These are phyloP conservation scores for Moesziomyces aphidis DNA, from an alignment of 1,284 basidiomycete genomes.

Conservation along the genomic window DNA sequence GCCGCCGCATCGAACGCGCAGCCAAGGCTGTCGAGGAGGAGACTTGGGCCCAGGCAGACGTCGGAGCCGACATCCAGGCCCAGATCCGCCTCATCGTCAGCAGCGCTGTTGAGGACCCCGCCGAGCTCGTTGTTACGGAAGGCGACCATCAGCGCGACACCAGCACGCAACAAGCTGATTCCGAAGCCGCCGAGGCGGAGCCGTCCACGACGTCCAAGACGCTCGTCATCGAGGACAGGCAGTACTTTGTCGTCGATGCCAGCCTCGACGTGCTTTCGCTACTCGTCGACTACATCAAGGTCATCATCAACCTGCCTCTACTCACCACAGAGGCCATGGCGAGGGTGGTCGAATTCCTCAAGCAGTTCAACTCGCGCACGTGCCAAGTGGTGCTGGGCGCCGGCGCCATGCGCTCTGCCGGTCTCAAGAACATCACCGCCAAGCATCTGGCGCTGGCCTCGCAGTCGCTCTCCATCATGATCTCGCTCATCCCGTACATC, in stretches of 20 bases:
- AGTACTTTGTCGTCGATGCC: slow-evolving; percentile 77
- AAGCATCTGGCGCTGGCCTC: slow-evolving; percentile 94
- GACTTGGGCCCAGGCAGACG: slow-evolving; percentile 85
- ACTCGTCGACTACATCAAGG: slow-evolving; percentile 84
- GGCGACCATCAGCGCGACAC: slow-evolving; percentile 5
- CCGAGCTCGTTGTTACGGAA: slow-evolving; percentile 69
- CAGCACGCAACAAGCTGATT: neutral
- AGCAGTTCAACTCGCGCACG: slow-evolving; percentile 90
- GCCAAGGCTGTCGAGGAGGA: slow-evolving; percentile 93
- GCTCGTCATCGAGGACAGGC: slow-evolving; percentile 80
- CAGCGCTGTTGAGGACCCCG: slow-evolving; percentile 83
- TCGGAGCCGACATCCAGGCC: slow-evolving; percentile 76
- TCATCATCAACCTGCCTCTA: slow-evolving; percentile 87
- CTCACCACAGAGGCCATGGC: slow-evolving; percentile 94
- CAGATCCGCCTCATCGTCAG: slow-evolving; percentile 81
- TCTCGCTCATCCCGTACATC: slow-evolving; percentile 94
- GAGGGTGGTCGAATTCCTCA: slow-evolving; percentile 92
- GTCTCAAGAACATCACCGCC: slow-evolving; percentile 97
- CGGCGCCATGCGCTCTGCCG: slow-evolving; percentile 96
- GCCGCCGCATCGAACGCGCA: slow-evolving; percentile 80
- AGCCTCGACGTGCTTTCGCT: slow-evolving; percentile 82
- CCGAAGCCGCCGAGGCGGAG: neutral
- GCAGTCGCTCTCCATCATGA: slow-evolving; percentile 92
- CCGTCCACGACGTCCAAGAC: slow-evolving; percentile 71
- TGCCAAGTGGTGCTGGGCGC: slow-evolving; percentile 98